phyloP scores from a whole-genome alignment of 495 filamentous ascomycete species.

The Halenospora varia region DNA sequence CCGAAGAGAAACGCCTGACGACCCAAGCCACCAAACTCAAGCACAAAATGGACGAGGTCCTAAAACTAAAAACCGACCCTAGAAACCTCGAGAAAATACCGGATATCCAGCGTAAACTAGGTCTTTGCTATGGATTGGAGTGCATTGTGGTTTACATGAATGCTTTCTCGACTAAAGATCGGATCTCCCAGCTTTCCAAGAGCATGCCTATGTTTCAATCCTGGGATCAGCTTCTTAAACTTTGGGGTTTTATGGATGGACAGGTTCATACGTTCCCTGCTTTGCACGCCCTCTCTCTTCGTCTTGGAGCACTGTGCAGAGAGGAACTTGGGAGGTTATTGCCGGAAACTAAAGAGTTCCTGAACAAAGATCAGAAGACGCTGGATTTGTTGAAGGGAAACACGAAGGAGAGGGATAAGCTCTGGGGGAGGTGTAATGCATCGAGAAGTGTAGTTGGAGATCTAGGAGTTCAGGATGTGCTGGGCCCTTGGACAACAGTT shows the following conservation, averaged over 20 bases:
- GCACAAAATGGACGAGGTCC: conserved; percentile 22
- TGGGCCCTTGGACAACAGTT: conserved; percentile 35
- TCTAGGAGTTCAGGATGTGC: conserved; percentile 18
- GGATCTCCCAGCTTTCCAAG: not conserved
- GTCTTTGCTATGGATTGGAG: conserved; percentile 33
- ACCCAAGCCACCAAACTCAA: conserved; percentile 12
- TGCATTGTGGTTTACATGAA: conserved; percentile 39
- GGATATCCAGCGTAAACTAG: conserved; percentile 26
- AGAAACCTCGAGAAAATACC: not conserved
- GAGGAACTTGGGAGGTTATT: conserved; percentile 31
- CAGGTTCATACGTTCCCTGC: conserved; percentile 19
- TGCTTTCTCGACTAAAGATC: conserved; percentile 30
- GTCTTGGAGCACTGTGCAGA: conserved; percentile 33
- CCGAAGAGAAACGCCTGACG: not conserved
- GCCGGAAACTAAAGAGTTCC: conserved; percentile 17
- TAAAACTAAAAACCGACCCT: conserved; percentile 12
- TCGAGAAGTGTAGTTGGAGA: conserved; percentile 21
- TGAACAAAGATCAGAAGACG: not conserved
- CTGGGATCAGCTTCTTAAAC: conserved; percentile 12
- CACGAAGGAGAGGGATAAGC: conserved; percentile 10
- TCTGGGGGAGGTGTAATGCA: conserved; percentile 26
- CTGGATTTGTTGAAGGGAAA: conserved; percentile 15
- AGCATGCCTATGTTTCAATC: not conserved
- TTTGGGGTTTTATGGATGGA: conserved; percentile 29
- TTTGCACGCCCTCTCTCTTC: conserved; percentile 28